Percentiles rank a stretch among this genome's conserved stretches.
Conservation (phyloP, 805 yeast genomes). For the Cyberlindnera maclurae region DNA sequence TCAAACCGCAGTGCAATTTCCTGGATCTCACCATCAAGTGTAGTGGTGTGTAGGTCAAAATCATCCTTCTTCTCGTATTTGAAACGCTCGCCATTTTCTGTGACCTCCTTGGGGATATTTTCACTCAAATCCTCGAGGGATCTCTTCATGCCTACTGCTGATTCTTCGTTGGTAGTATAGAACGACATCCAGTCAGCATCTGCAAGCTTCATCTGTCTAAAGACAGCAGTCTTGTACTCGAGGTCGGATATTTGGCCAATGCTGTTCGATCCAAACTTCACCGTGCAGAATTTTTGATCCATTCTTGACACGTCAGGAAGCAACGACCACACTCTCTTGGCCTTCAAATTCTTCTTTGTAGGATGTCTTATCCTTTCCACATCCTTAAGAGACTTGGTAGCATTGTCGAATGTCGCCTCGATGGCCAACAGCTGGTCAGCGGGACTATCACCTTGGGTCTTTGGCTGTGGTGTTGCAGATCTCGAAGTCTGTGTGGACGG, state of each 20-base stretch:
- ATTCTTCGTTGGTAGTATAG: conserved; percentile 43
- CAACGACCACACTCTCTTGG: conserved; percentile 72
- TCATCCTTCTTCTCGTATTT: conserved; percentile 65
- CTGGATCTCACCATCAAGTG: conserved; percentile 21
- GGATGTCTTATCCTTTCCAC: conserved; percentile 63
- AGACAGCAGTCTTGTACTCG: conserved; percentile 46
- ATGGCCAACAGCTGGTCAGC: conserved; percentile 59
- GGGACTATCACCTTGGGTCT: conserved; percentile 37
- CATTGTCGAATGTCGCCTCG: conserved; percentile 69
- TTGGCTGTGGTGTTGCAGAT: conserved; percentile 10
- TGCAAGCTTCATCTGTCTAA: conserved; percentile 64
- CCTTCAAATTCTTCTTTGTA: conserved; percentile 59
- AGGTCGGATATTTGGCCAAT: conserved; percentile 4
- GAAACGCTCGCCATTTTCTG: conserved; percentile 32
- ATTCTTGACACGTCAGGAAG: conserved; percentile 88
- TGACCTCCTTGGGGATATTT: conserved; percentile 33
- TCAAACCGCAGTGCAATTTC: conserved; percentile 66
- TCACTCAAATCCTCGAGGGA: conserved; percentile 44
- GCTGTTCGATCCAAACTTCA: conserved; percentile 44
- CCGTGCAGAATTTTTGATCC: conserved; percentile 65
- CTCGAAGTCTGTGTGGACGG: conserved; percentile 8
- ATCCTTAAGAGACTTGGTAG: conserved; percentile 40
- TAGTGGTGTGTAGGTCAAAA: conserved; percentile 58
- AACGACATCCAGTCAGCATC: conserved; percentile 74
- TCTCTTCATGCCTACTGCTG: conserved; percentile 32